These are phyloP conservation scores for Coemansia sp. DNA, from an alignment of 192 early-diverging fungal species.

Conservation along the genomic window DNA sequence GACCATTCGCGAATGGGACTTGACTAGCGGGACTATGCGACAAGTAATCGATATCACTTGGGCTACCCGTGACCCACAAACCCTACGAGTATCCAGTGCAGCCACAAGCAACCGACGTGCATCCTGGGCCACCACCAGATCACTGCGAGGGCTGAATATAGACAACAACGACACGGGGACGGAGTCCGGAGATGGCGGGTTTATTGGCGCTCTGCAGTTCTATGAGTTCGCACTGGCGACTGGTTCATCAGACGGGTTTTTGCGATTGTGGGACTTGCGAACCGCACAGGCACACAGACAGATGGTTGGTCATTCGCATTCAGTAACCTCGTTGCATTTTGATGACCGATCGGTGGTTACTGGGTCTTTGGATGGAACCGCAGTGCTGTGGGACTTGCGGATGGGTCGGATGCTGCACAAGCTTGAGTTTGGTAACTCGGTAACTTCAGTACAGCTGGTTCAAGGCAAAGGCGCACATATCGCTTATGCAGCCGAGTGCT, in stretches of 20 bases:
- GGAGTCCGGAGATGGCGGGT: conserved; percentile 51
- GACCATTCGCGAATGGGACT: conserved; percentile 77
- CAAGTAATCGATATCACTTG: conserved; percentile 68
- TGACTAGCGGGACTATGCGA: conserved; percentile 63
- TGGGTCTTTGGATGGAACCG: conserved; percentile 65
- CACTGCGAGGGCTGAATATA: background rate
- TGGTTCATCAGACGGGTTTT: conserved; percentile 68
- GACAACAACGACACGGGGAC: conserved; percentile 11
- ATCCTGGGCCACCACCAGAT: background rate
- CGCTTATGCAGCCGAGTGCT: conserved; percentile 58
- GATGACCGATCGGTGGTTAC: conserved; percentile 71
- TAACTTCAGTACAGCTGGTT: conserved; percentile 36
- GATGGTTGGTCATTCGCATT: conserved; percentile 62
- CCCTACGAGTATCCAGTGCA: background rate
- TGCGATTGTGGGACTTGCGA: conserved; percentile 79
- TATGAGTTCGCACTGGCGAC: conserved; percentile 70
- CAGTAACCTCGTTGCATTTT: conserved; percentile 64
- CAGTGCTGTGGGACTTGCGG: conserved; percentile 74
- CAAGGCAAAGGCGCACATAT: conserved; percentile 20
- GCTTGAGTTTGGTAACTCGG: conserved; percentile 54
- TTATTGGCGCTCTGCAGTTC: conserved; percentile 71
- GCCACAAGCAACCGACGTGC: background rate
- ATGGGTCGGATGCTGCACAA: conserved; percentile 63
- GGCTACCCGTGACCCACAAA: conserved; percentile 48
- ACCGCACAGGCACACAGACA: conserved; percentile 71